phyloP scores from a whole-genome alignment of 176 grass and related monocot species.

The Carex scoparia region DNA sequence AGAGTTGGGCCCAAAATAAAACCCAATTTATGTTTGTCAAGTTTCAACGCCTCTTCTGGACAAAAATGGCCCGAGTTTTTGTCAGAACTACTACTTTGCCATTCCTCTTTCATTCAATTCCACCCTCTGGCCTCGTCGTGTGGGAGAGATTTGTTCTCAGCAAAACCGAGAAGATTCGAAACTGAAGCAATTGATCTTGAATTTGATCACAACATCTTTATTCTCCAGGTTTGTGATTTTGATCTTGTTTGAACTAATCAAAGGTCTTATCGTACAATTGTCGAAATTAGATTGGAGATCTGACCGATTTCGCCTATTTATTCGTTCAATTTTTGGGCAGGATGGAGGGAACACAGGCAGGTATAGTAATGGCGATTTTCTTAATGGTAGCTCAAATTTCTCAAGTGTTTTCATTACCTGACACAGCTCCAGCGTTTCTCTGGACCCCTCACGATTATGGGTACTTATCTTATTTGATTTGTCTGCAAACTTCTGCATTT shows the following conservation, averaged over 20 bases:
- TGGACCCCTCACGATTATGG: conserved; percentile 65
- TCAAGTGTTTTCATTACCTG: conserved; percentile 1
- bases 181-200: background rate
- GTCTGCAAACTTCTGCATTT: background rate
- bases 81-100: background rate
- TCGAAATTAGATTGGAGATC: conserved; percentile 7
- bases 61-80: background rate
- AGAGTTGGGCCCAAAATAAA: background rate
- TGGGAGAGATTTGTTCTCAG: conserved; percentile 8
- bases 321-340: conserved; percentile 8
- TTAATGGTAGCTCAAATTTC: conserved; percentile 2
- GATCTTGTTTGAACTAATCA: background rate
- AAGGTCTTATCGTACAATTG: background rate
- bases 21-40: background rate
- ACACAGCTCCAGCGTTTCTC: conserved; percentile 60
- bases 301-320: background rate
- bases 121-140: background rate
- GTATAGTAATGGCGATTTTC: background rate
- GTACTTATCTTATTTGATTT: conserved; percentile 25
- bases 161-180: background rate
- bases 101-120: background rate
- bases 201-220: background rate
- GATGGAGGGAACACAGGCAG: conserved; percentile 2
- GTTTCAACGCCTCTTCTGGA: background rate
- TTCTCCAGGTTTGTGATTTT: background rate